Evolutionary conservation across 768 basidiomycete genomes (phyloP), one percentile per base, ranked within the genome.

Genomic region (Tephrocybe sp.): DNA sequence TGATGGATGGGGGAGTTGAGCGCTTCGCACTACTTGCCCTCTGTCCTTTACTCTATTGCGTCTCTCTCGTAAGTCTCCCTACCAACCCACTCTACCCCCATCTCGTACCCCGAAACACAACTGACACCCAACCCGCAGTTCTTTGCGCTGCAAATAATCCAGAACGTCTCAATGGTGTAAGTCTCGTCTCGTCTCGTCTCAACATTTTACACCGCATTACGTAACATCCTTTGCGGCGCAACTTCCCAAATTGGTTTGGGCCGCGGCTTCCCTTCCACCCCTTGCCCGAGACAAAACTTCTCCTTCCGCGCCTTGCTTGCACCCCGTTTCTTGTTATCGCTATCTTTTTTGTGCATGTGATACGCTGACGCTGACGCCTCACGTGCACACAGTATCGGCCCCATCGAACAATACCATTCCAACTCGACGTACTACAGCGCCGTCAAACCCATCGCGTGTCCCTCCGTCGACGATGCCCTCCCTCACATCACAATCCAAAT

Each of bases 371-470:
- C 11, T 19, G 11, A 19, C 16, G 19, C 12, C 4, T 34, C 13
- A 38, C 67, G n/a, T n/a, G n/a, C n/a, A 1, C 47, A 58, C 64
- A 44, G 81, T 64, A 61, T 91, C 52, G 91, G 91, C 18, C 91
- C 91, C 7, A 85, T 93, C 49, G 82, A 88, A 67, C 65, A 92
- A 55, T 88, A 79, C 61, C 82, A 88, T 62, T 68, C 80, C 50
- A 93, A 92, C 62, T 90, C 88, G 0, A 83, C 78, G 36, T 93
- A 86, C 65, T 94, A 89, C 66, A 86, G 83, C 12, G 88, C 87
- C 13, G 65, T 77, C 41, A 75, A 75, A 39, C 87, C 88, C 0
- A 69, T 69, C 13, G 64, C 80, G 0, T 70, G 70, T 58, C 72
- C 71, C 45, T 54, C 52, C 4, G 70, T 73, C 27, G 85, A 86